Evolutionary conservation across 2,329 filamentous ascomycete genomes (phyloP).

Genomic region (Talaromyces marneffei): DNA sequence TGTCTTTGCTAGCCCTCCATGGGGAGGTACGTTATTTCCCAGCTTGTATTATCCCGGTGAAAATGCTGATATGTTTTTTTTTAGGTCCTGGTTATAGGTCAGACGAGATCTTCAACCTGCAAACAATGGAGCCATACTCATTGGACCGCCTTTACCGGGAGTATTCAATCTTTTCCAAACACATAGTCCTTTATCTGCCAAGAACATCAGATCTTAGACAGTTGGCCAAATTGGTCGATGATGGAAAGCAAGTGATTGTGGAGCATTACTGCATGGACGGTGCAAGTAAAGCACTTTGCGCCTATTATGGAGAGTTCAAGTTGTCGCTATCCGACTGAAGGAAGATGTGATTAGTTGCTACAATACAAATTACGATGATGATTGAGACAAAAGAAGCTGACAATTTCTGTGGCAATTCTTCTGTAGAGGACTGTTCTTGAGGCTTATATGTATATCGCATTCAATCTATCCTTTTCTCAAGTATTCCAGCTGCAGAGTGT

Average conservation of each 20-base stretch:
- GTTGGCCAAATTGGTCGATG: constrained; percentile 53
- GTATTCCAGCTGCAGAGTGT: too few species aligned
- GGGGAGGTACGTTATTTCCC: constrained; percentile 54
- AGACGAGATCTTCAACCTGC: constrained; percentile 72
- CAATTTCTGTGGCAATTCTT: background rate
- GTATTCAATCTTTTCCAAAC: constrained; percentile 49
- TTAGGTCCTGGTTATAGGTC: constrained; percentile 58
- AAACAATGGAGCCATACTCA: constrained; percentile 82
- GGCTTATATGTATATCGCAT: background rate
- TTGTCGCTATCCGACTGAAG: constrained; percentile 19
- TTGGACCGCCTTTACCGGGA: constrained; percentile 57
- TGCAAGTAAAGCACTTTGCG: constrained; percentile 70
- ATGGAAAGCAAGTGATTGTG: constrained; percentile 59
- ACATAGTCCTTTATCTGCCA: constrained; percentile 73
- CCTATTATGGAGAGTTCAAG: constrained; percentile 52
- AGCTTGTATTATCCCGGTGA: background rate
- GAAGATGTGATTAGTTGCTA: background rate
- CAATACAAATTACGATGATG: background rate
- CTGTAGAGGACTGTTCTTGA: too few species aligned
- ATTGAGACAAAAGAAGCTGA: background rate
- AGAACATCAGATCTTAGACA: constrained; percentile 78
- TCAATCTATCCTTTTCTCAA: background rate
- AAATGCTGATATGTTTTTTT: constrained; percentile 11
- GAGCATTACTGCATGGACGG: constrained; percentile 90
- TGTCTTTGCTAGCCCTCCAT: constrained; percentile 67